These are phyloP conservation scores for Malus sieversii DNA, from an alignment of 306 rosid genomes.

Conservation along the genomic window DNA sequence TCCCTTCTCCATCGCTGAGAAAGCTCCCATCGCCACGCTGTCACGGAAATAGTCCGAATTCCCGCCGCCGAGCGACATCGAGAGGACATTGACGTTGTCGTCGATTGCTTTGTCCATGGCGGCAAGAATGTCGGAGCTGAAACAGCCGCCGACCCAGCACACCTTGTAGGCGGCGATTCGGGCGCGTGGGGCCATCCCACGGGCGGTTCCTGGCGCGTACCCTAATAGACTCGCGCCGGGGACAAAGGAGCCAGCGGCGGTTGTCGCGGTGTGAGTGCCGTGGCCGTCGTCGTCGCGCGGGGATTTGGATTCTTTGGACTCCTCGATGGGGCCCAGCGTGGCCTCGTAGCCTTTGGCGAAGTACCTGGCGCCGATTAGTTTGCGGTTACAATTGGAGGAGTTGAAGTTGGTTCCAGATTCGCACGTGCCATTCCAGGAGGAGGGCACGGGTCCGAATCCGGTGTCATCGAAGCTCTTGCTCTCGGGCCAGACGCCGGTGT, in stretches of 20 bases:
- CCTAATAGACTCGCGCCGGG: conserved; percentile 44
- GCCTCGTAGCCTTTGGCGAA: conserved; percentile 46
- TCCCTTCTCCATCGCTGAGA: conserved; percentile 76
- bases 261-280: conserved; percentile 76
- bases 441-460: conserved; percentile 57
- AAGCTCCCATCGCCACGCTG: conserved; percentile 56
- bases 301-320: conserved; percentile 35
- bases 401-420: conserved; percentile 54
- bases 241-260: conserved; percentile 60
- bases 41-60: conserved; percentile 39
- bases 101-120: conserved; percentile 67
- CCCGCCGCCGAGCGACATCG: conserved; percentile 66
- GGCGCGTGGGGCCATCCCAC: conserved; percentile 74
- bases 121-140: conserved; percentile 49
- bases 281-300: conserved; percentile 78
- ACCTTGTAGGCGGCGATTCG: conserved; percentile 69
- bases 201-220: conserved; percentile 59
- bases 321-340: conserved; percentile 29
- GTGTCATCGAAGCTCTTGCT: conserved; percentile 76
- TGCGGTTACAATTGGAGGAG: conserved; percentile 50
- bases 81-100: conserved; percentile 61
- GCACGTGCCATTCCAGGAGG: conserved; percentile 64
- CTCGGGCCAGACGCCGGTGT: conserved; percentile 83
- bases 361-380: conserved; percentile 68
- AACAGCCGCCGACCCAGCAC: conserved; percentile 55